phyloP scores from a whole-genome alignment of 495 filamentous ascomycete species.

The Penicillium coffeae region DNA sequence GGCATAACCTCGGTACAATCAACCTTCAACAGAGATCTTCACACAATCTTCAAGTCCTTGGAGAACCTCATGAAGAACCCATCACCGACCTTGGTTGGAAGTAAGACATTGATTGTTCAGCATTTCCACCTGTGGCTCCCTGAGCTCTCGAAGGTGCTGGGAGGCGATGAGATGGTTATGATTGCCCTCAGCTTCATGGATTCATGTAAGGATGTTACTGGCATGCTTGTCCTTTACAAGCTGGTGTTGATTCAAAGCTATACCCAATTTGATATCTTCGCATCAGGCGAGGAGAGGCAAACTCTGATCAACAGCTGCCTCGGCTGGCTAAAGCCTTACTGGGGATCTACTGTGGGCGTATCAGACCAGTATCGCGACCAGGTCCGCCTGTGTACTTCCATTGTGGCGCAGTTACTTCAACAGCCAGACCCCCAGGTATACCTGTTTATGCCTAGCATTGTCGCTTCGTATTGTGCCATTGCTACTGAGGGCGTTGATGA shows the following conservation, averaged over 20 bases:
- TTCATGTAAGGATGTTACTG: slow-evolving; percentile 80
- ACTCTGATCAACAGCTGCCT: slow-evolving; percentile 77
- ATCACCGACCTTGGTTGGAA: slow-evolving; percentile 82
- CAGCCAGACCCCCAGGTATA: slow-evolving; percentile 77
- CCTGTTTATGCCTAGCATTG: slow-evolving; percentile 83
- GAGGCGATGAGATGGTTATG: slow-evolving; percentile 79
- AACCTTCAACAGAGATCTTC: slow-evolving; percentile 78
- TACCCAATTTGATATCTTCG: slow-evolving; percentile 73
- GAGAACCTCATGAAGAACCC: slow-evolving; percentile 84
- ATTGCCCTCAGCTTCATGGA: slow-evolving; percentile 92
- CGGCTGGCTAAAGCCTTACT: slow-evolving; percentile 89
- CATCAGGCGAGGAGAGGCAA: slow-evolving; percentile 66
- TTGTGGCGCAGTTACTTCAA: slow-evolving; percentile 77
- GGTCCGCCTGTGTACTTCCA: slow-evolving; percentile 85
- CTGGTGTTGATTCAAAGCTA: slow-evolving; percentile 89
- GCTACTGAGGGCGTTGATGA: slow-evolving; percentile 58
- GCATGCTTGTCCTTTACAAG: slow-evolving; percentile 93
- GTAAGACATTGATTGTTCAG: slow-evolving; percentile 91
- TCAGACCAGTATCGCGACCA: slow-evolving; percentile 89
- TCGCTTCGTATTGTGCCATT: slow-evolving; percentile 82
- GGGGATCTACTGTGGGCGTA: slow-evolving; percentile 70
- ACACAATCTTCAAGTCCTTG: slow-evolving; percentile 82
- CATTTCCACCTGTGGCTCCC: slow-evolving; percentile 97
- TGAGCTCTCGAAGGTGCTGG: slow-evolving; percentile 72
- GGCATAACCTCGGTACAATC: slow-evolving; percentile 75